These are phyloP conservation scores for Cytospora chrysosperma DNA, from an alignment of 2,329 filamentous ascomycete species.

Conservation along the genomic window DNA sequence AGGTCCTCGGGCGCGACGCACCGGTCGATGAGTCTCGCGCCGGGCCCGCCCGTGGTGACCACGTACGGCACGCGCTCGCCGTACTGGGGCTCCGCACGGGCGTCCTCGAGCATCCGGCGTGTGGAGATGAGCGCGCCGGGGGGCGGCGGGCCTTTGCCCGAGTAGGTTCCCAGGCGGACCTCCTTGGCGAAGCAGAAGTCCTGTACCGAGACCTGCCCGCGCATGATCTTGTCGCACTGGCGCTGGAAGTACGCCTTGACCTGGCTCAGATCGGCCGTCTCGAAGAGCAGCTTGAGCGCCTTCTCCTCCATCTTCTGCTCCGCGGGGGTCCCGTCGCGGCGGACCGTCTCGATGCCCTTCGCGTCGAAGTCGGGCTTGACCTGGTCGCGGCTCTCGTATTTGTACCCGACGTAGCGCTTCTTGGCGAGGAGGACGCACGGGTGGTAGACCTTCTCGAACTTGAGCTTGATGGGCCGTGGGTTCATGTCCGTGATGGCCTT, in stretches of 20 bases:
- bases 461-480: slow-evolving; percentile 88
- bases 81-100: slow-evolving; percentile 86
- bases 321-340: slow-evolving; percentile 89
- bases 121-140: slow-evolving; percentile 88
- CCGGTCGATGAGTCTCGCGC: slow-evolving; percentile 80
- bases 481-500: slow-evolving; percentile 85
- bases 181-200: slow-evolving; percentile 96
- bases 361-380: slow-evolving; percentile 86
- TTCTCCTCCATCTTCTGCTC: slow-evolving; percentile 97
- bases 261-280: slow-evolving; percentile 82
- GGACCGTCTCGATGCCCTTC: slow-evolving; percentile 96
- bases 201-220: slow-evolving; percentile 80
- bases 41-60: slow-evolving; percentile 83
- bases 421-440: slow-evolving; percentile 93
- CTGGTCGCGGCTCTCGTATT: slow-evolving; percentile 81
- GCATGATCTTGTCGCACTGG: slow-evolving; percentile 92
- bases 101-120: slow-evolving; percentile 81
- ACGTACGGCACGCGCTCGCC: slow-evolving; percentile 95
- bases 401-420: slow-evolving; percentile 97
- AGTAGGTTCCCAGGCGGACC: slow-evolving; percentile 87
- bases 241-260: slow-evolving; percentile 88
- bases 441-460: slow-evolving; percentile 98
- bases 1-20: slow-evolving; percentile 86
- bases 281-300: slow-evolving; percentile 82
- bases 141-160: slow-evolving; percentile 74